Conservation (phyloP, 2,329 filamentous ascomycete species). For the Curvularia hawaiiensis region DNA sequence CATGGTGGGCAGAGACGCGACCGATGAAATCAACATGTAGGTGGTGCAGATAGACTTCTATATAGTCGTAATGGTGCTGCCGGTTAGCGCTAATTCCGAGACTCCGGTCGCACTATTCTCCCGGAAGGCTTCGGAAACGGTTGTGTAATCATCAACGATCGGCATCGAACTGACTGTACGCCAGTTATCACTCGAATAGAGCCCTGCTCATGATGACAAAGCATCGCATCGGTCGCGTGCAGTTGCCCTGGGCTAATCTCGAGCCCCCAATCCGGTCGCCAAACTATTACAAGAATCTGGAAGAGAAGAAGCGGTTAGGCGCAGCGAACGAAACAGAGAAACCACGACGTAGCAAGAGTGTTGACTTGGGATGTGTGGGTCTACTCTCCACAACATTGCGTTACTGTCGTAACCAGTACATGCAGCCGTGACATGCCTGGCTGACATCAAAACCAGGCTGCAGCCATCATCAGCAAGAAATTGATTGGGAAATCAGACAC, state of each 20-base stretch:
- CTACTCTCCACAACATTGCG: conserved; percentile 11
- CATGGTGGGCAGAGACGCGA: conserved; percentile 65
- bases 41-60: conserved; percentile 14
- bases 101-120: conserved; percentile 3
- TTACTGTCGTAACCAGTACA: conserved; percentile 7
- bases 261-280: conserved; percentile 64
- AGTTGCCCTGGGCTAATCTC: conserved; percentile 62
- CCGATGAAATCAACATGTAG: conserved; percentile 65
- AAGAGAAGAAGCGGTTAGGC: conserved; percentile 20
- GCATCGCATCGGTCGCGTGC: conserved; percentile 64
- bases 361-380: conserved; percentile 40
- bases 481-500: conserved; percentile 24
- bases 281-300: conserved; percentile 44
- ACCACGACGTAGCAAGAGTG: conserved; percentile 27
- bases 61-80: conserved; percentile 8
- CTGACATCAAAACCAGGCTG: conserved; percentile 33
- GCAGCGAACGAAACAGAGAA: conserved; percentile 10
- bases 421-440: conserved; percentile 8
- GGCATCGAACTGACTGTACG: conserved; percentile 29
- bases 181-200: conserved; percentile 62
- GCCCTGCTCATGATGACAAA: conserved; percentile 63
- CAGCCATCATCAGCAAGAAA: conserved; percentile 35
- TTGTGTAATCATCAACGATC: conserved; percentile 20
- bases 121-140: conserved; percentile 13
- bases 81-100: conserved; percentile 13